Base-by-base conservation (phyloP, 2,329 filamentous ascomycete species). In the Trichoderma endophyticum region DNA sequence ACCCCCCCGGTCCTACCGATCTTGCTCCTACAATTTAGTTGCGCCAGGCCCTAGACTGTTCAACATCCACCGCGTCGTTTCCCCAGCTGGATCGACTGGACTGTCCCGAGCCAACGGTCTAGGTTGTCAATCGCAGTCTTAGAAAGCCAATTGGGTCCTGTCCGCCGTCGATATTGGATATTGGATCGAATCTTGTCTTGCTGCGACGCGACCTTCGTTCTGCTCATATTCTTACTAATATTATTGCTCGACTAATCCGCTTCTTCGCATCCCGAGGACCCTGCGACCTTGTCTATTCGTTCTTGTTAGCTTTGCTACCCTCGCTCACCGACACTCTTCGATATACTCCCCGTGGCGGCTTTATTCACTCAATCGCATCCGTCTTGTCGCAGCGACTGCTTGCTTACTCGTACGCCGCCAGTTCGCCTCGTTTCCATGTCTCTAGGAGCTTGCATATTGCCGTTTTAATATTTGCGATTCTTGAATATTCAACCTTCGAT, bases 191-290 rank as follows among this genome's bases (percentile, higher is more conserved):
- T 73, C 78, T 75, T 74, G 71, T 69, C 59, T 75, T 77, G 78
- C 36, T 39, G 73, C 79, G 76, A 77, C 74, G 66, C 76, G 76
- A 79, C 79, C 72, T 76, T 80, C 79, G 75, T 80, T 81, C 76
- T 73, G 71, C 72, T 72, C 76, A 77, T 79, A 75, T 80, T 80
- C 75, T 74, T 73, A 72, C 73, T 78, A 77, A 78, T 79, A 80
- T 76, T 78, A 74, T 77, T 77, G 72, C 77, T 78, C 76, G 59
- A 72, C 64, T 48, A n/a, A 48, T 63, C 51, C 56, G 59, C 57
- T 67, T 64, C 64, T 67, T 64, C 64, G 57, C 63, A 69, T 69
- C 18, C 32, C n/a, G 64, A 63, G 59, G n/a, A 48, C 69, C 48
- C 68, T 72, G 57, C 63, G 60, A 54, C 43, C 59, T 70, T 67